Evolutionary conservation across 176 grass and related monocot species (phyloP).

Genomic region (Elaeis guineensis): DNA sequence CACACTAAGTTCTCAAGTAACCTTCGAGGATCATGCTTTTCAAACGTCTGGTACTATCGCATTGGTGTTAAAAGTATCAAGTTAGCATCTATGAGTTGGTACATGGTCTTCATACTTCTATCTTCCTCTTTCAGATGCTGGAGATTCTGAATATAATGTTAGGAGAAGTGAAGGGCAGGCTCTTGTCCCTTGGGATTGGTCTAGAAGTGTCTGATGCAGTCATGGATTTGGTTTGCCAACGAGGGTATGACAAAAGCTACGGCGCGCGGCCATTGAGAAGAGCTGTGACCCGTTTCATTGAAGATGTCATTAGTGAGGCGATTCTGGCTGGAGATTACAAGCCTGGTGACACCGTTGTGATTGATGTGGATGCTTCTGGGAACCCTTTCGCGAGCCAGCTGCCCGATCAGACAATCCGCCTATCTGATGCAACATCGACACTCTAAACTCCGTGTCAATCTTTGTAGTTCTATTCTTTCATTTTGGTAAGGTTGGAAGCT

Average conservation of each 20-base stretch:
- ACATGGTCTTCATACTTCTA: not conserved
- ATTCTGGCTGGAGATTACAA: constrained; percentile 73
- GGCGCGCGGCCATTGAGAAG: constrained; percentile 72
- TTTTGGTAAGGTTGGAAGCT: not conserved
- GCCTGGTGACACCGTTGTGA: constrained; percentile 61
- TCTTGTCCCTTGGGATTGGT: constrained; percentile 50
- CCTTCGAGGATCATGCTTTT: too few relatives aligned
- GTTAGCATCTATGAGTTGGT: too few relatives aligned
- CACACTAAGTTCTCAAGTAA: too few relatives aligned
- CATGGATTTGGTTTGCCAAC: constrained; percentile 56
- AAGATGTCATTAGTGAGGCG: constrained; percentile 76
- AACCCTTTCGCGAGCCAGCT: constrained; percentile 43
- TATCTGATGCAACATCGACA: constrained; percentile 43
- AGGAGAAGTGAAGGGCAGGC: constrained; percentile 68
- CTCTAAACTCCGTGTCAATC: constrained; percentile 5
- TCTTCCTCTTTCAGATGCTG: constrained; percentile 57
- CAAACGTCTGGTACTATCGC: too few relatives aligned
- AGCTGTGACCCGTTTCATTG: constrained; percentile 65
- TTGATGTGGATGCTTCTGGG: constrained; percentile 48
- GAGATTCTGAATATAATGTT: constrained; percentile 85
- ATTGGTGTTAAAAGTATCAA: too few relatives aligned
- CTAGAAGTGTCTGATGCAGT: constrained; percentile 69
- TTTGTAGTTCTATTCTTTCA: constrained; percentile 25
- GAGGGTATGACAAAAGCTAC: constrained; percentile 80
- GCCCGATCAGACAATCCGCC: constrained; percentile 37